A percentile compares a stretch with the other conserved stretches of the same genome.
phyloP scores from a whole-genome alignment of 345 rosid species.

The Theobroma cacao region DNA sequence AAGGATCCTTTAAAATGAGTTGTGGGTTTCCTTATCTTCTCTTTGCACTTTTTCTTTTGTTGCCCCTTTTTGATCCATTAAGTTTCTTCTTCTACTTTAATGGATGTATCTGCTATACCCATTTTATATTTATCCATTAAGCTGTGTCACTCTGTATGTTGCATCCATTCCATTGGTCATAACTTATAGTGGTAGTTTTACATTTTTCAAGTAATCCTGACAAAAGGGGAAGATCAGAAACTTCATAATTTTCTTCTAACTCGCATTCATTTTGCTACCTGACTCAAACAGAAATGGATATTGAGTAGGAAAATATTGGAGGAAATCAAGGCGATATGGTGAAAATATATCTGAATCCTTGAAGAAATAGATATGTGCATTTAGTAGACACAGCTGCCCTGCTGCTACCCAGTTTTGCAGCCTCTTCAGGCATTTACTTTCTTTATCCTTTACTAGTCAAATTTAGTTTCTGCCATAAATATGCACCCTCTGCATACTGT shows the following conservation, averaged over 20 bases:
- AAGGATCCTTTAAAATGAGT: background rate
- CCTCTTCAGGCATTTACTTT: slow-evolving; percentile 1
- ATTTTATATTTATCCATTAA: too few relatives aligned
- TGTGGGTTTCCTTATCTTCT: background rate
- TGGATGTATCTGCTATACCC: background rate
- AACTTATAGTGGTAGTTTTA: background rate
- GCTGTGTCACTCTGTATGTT: background rate
- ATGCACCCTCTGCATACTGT: background rate
- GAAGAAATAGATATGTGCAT: background rate
- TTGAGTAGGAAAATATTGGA: background rate
- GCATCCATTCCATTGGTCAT: background rate
- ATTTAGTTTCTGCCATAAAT: background rate
- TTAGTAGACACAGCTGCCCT: background rate
- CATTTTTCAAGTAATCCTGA: background rate
- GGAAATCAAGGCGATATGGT: slow-evolving; percentile 7
- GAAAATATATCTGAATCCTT: background rate
- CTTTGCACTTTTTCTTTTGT: background rate
- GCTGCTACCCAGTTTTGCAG: background rate
- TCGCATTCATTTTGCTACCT: slow-evolving; percentile 4
- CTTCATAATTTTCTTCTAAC: background rate
- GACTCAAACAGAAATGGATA: background rate
- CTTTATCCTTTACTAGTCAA: background rate
- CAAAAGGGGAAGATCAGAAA: background rate
- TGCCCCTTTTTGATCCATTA: background rate
- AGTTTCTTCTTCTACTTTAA: background rate